A percentile compares a stretch with the other conserved stretches of the same genome.
These are phyloP conservation scores for Gymnopilus junonius DNA, from an alignment of 768 basidiomycete species.

Conservation along the genomic window DNA sequence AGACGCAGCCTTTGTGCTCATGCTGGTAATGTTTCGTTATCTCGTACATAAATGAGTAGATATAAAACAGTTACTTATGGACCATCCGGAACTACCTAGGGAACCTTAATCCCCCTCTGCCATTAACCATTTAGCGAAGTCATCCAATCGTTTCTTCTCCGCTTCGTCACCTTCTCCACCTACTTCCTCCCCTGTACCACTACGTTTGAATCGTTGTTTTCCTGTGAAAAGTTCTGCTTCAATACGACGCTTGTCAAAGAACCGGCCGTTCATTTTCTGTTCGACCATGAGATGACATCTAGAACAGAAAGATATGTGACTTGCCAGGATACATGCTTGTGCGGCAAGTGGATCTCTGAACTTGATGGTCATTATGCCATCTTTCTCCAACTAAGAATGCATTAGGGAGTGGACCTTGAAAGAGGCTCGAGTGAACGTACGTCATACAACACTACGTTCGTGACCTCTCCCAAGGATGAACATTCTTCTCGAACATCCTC, in stretches of 20 bases:
- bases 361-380: constrained; percentile 96
- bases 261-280: constrained; percentile 94
- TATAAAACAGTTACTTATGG: constrained; percentile 22
- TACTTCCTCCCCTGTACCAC: constrained; percentile 65
- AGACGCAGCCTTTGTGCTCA: constrained; percentile 68
- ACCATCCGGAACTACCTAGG: not conserved
- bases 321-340: constrained; percentile 86
- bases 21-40: constrained; percentile 57
- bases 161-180: constrained; percentile 71
- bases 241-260: constrained; percentile 83
- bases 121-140: constrained; percentile 88
- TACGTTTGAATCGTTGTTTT: constrained; percentile 79
- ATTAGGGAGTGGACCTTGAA: not conserved
- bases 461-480: constrained; percentile 88
- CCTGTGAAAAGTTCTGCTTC: constrained; percentile 85
- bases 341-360: constrained; percentile 93
- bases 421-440: constrained; percentile 50
- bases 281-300: not conserved
- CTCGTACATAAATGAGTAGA: constrained; percentile 21
- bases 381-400: constrained; percentile 75
- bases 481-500: constrained; percentile 97
- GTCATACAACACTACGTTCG: constrained; percentile 94
- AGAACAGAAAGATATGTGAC: constrained; percentile 3
- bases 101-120: constrained; percentile 67
- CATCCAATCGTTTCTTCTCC: constrained; percentile 84